Evolutionary conservation across 805 yeast genomes (phyloP), one percentile per base, ranked within the genome.

Genomic region (Saturnispora zaruensis): DNA sequence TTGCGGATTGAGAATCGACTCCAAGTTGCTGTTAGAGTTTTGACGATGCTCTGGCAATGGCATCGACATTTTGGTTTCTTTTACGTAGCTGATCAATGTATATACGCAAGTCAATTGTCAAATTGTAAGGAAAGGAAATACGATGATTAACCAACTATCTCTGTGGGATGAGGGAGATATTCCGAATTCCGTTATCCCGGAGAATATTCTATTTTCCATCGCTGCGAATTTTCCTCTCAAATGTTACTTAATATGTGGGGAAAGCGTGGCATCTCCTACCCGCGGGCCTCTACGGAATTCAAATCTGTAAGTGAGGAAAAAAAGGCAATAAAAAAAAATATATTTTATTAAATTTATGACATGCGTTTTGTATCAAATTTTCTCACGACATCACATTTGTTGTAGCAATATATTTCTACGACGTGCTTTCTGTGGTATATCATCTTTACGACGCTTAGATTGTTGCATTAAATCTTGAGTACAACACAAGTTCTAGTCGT

Each of bases 161-260:
- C 21, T 36, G 40, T 36, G 40, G 40, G 40, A 36, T 36, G 40
- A 36, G 24, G 40, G 40, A 36, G 40, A 36, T 36, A 36, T 36
- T 36, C 40, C 40, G 40, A 36, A 18, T 36, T 36, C 21, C 40
- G 40, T 18, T 18, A 20, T 36, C 40, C 40, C 40, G 40, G 40
- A 36, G 40, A 36, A 36, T 16, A 36, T 6, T 18, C 13, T 36
- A 8, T 33, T 33, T 33, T 33, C 14, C 7, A n/a, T 7, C n/a
- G 6, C 37, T 33, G 20, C 37, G 20, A 33, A n/a, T 33, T 33
- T 28, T 28, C 32, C 32, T 26, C 13, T 13, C 32, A 28, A 28
- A 28, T 28, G 13, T 14, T 28, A 28, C 32, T 28, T 28, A 8
- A 28, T 28, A 8, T 28, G 32, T 28, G 32, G 32, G 32, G 32